A percentile compares a stretch with the other conserved stretches of the same genome.
phyloP scores from a whole-genome alignment of 1,139 yeast species.

The Pichia inconspicua region DNA sequence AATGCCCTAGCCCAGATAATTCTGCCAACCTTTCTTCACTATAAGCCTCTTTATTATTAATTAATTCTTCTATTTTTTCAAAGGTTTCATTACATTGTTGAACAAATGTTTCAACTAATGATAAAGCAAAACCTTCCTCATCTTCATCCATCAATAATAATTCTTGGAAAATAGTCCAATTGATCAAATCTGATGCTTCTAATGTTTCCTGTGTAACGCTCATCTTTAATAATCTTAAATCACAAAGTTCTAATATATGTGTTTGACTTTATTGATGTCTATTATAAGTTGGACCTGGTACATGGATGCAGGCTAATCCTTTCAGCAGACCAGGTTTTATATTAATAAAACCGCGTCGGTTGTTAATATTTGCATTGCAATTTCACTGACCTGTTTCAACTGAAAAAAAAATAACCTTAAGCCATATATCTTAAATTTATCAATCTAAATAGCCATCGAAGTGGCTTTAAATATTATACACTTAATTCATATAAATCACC shows the following conservation, averaged over 20 bases:
- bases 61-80: constrained; percentile 48
- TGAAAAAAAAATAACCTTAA: too few relatives aligned
- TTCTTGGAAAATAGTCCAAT: constrained; percentile 85
- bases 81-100: constrained; percentile 86
- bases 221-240: constrained; percentile 5
- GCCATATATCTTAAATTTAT: too few relatives aligned
- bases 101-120: constrained; percentile 72
- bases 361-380: too few relatives aligned
- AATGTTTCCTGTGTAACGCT: constrained; percentile 23
- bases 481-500: constrained; percentile 66
- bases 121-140: constrained; percentile 75
- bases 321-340: too few relatives aligned
- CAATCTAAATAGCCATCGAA: too few relatives aligned
- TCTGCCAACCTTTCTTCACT: constrained; percentile 41
- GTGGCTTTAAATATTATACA: constrained; percentile 7
- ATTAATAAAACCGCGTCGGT: background rate
- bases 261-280: too few relatives aligned
- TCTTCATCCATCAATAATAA: constrained; percentile 89
- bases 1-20: constrained; percentile 78
- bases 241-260: too few relatives aligned
- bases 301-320: too few relatives aligned
- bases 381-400: too few relatives aligned
- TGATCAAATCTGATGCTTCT: constrained; percentile 53
- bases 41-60: constrained; percentile 20
- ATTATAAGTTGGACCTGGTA: too few relatives aligned